A percentile compares a stretch with the other conserved stretches of the same genome.
Conservation (phyloP, 1,139 yeast genomes). For the Hyphopichia fennica region DNA sequence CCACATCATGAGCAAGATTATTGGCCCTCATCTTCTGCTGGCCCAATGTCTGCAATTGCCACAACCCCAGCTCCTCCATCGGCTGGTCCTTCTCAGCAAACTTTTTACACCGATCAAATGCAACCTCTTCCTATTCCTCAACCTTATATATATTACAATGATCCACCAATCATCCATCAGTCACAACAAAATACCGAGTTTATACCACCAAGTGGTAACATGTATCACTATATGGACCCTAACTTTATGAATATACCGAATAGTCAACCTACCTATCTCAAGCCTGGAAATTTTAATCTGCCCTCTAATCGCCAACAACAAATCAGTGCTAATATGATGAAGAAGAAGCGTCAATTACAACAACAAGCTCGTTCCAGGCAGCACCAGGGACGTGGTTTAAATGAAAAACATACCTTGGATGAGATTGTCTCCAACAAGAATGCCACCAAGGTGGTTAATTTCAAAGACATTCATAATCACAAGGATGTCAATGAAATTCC, state of each 20-base stretch:
- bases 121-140: not conserved
- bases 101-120: not conserved
- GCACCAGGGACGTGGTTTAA: not conserved
- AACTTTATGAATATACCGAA: constrained; percentile 7
- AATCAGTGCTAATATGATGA: constrained; percentile 25
- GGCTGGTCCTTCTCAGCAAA: not conserved
- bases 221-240: constrained; percentile 18
- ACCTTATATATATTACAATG: not conserved
- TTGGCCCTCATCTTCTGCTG: constrained; percentile 16
- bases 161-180: not conserved
- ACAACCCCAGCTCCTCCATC: constrained; percentile 1
- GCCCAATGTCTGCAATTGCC: constrained; percentile 6
- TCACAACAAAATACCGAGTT: not conserved
- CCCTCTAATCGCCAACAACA: constrained; percentile 24
- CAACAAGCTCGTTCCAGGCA: constrained; percentile 10
- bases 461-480: constrained; percentile 10
- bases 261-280: constrained; percentile 2
- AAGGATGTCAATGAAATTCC: constrained; percentile 14
- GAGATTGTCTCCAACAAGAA: constrained; percentile 18
- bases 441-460: constrained; percentile 15
- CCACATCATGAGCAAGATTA: constrained; percentile 19
- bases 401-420: constrained; percentile 1
- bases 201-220: not conserved
- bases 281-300: not conserved
- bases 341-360: constrained; percentile 22